Conservation (phyloP, 2,329 filamentous ascomycete genomes). For the Plectosphaerella cucumerina region DNA sequence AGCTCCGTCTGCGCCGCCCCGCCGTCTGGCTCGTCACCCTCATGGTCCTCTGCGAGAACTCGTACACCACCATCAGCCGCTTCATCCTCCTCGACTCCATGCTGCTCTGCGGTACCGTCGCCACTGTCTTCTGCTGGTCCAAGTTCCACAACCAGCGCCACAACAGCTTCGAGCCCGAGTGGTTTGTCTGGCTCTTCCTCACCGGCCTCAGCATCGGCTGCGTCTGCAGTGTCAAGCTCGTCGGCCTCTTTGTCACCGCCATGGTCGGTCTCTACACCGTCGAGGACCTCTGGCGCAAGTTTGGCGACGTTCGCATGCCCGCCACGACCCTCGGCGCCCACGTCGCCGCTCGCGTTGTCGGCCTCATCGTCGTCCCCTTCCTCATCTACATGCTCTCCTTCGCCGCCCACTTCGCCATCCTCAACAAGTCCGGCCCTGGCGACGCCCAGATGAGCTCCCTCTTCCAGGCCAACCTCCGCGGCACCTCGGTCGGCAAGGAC, state of each 20-base stretch:
- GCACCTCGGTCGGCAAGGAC: conserved; percentile 90
- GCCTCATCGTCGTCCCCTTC: conserved; percentile 83
- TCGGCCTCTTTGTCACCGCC: conserved; percentile 92
- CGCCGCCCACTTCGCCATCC: conserved; percentile 87
- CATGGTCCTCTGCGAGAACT: conserved; percentile 99
- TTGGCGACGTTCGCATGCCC: conserved; percentile 89
- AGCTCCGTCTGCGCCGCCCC: conserved; percentile 79
- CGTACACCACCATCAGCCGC: conserved; percentile 96
- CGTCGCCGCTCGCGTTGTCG: conserved; percentile 72
- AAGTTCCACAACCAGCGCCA: conserved; percentile 89
- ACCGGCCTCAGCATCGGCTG: conserved; percentile 95
- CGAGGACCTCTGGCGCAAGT: conserved; percentile 97
- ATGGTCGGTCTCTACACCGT: conserved; percentile 93
- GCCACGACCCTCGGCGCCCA: conserved; percentile 71
- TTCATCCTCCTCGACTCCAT: conserved; percentile 99
- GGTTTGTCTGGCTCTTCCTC: conserved; percentile 92
- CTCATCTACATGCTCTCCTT: conserved; percentile 95
- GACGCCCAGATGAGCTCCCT: conserved; percentile 99
- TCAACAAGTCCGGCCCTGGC: conserved; percentile 89
- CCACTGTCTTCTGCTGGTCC: conserved; percentile 93
- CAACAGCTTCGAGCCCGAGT: conserved; percentile 83
- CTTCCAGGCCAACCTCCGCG: conserved; percentile 94
- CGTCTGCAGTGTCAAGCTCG: conserved; percentile 97
- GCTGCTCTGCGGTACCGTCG: conserved; percentile 98
- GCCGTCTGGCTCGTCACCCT: conserved; percentile 93